A percentile compares a stretch with the other conserved stretches of the same genome.
These are phyloP conservation scores for Chrysoporthe austroafricana DNA, from an alignment of 2,329 filamentous ascomycete genomes.

Conservation along the genomic window DNA sequence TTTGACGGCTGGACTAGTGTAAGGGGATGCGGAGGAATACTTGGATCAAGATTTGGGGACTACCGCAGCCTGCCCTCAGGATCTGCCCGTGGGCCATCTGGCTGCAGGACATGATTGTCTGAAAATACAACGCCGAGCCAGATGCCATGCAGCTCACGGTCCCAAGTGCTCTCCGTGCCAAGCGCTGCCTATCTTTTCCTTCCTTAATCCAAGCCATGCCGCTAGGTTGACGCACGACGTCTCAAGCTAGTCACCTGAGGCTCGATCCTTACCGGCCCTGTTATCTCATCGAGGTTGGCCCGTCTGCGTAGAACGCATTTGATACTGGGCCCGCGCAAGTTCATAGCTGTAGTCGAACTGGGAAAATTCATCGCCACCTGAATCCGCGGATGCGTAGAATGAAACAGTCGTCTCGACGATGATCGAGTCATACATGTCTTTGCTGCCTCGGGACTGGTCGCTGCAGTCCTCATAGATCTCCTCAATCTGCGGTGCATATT, in stretches of 20 bases:
- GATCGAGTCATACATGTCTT: slow-evolving; percentile 19
- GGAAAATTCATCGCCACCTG: background rate
- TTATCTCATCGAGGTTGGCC: background rate
- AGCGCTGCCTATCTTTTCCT: background rate
- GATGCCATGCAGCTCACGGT: background rate
- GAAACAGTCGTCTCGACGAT: slow-evolving; percentile 21
- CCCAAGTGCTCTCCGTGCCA: background rate
- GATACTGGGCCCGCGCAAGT: background rate
- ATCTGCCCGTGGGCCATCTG: background rate
- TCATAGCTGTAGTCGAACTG: background rate
- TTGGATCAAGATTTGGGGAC: background rate
- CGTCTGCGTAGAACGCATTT: background rate
- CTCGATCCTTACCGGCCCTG: background rate
- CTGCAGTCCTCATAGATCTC: slow-evolving; percentile 15
- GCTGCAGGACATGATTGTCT: background rate
- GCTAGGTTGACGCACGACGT: background rate
- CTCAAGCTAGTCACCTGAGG: background rate
- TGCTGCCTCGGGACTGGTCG: slow-evolving; percentile 21
- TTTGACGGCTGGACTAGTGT: no score
- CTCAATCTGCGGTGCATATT: slow-evolving; percentile 11
- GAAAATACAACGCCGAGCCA: no score
- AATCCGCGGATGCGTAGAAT: background rate
- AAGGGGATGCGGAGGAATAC: background rate
- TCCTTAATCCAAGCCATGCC: background rate
- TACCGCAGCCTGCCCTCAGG: background rate